Conservation (phyloP, 2,329 filamentous ascomycete species). For the Pezicula rhizophila region DNA sequence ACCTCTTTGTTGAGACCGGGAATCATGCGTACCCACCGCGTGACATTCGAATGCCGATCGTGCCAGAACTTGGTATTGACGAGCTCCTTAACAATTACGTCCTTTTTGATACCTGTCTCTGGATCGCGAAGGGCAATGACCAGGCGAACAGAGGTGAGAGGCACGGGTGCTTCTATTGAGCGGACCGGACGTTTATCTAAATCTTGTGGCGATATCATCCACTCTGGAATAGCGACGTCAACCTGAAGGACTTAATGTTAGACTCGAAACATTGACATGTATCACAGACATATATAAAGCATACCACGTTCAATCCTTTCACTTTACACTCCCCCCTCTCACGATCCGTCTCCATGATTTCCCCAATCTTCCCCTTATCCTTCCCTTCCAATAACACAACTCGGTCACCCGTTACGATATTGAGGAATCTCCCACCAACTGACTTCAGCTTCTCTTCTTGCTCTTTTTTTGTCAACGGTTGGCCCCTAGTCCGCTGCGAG, state of each 20-base stretch:
- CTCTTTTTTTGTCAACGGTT: slow-evolving; percentile 10
- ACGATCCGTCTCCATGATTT: slow-evolving; percentile 51
- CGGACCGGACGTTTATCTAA: slow-evolving; percentile 35
- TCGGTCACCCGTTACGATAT: slow-evolving; percentile 64
- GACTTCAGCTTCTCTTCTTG: slow-evolving; percentile 25
- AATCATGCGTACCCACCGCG: slow-evolving; percentile 53
- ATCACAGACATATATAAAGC: slow-evolving; percentile 18
- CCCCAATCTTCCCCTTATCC: slow-evolving; percentile 78
- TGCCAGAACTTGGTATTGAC: slow-evolving; percentile 44
- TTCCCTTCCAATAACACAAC: slow-evolving; percentile 75
- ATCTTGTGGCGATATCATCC: slow-evolving; percentile 32
- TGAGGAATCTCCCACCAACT: slow-evolving; percentile 44
- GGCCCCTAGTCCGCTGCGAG: slow-evolving; percentile 27
- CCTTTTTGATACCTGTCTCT: slow-evolving; percentile 56
- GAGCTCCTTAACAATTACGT: slow-evolving; percentile 73
- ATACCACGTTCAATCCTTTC: slow-evolving; percentile 58
- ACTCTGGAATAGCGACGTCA: slow-evolving; percentile 36
- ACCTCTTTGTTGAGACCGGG: slow-evolving; percentile 67
- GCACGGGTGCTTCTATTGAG: slow-evolving; percentile 49
- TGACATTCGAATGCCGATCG: slow-evolving; percentile 43
- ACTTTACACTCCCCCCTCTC: slow-evolving; percentile 54
- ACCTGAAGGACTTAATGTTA: slow-evolving; percentile 24
- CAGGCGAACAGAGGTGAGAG: slow-evolving; percentile 70
- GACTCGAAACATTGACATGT: slow-evolving; percentile 1
- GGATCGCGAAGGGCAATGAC: slow-evolving; percentile 70